Percentiles rank a stretch among this genome's conserved stretches.
Evolutionary conservation across 495 filamentous ascomycete genomes (phyloP).

Genomic region (Barbatosphaeria neglecta): DNA sequence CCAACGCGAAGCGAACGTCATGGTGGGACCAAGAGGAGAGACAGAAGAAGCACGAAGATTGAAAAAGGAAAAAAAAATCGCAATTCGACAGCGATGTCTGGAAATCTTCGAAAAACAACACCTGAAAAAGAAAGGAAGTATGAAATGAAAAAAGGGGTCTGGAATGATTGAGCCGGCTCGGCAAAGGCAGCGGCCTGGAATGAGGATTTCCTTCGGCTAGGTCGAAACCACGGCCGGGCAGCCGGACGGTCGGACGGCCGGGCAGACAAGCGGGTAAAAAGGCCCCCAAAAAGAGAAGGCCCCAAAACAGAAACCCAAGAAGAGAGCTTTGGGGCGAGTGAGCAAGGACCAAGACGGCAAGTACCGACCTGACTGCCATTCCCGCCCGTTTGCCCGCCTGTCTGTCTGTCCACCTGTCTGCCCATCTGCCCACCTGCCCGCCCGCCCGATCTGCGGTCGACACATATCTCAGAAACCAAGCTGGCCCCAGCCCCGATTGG

Average conservation of each 20-base stretch:
- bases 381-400: neutral
- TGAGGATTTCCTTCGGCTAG: neutral
- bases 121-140: neutral
- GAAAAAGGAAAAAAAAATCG: neutral
- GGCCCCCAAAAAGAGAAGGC: neutral
- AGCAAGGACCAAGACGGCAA: neutral
- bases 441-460: no score
- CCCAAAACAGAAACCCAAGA: neutral
- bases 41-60: neutral
- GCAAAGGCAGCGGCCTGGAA: neutral
- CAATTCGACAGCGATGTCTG: neutral
- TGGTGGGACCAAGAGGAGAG: neutral
- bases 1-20: no score
- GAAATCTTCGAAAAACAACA: neutral
- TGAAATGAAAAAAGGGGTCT: neutral
- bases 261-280: neutral
- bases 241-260: neutral
- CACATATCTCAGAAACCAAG: no score
- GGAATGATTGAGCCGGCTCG: neutral
- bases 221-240: no score
- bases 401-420: neutral
- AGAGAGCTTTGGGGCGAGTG: no score
- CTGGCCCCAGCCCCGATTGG: no score
- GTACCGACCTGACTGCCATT: neutral
- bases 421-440: neutral